These are phyloP conservation scores for Ichthyophthirius multifiliis DNA, from an alignment of 169 alveolate species.

Conservation along the genomic window DNA sequence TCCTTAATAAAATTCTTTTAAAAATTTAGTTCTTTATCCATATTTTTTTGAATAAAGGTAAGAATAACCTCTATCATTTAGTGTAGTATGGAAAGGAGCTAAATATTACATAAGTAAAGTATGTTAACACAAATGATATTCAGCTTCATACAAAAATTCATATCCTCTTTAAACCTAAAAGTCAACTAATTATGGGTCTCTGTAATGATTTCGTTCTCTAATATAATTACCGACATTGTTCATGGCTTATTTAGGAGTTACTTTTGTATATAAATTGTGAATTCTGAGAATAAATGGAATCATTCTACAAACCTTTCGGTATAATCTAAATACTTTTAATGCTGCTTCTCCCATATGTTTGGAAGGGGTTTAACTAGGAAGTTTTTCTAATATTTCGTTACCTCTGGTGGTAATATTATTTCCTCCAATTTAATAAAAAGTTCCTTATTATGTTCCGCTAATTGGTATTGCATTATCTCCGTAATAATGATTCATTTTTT, in stretches of 20 bases:
- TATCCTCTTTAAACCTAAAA: background rate
- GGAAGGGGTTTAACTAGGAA: constrained; percentile 23
- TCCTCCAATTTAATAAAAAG: constrained; percentile 11
- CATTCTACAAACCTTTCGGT: constrained; percentile 37
- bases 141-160: constrained; percentile 12
- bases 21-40: constrained; percentile 3
- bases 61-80: constrained; percentile 13
- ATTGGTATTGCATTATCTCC: background rate
- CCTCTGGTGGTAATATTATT: constrained; percentile 38
- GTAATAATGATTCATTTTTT: constrained; percentile 16
- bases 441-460: background rate
- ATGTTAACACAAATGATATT: constrained; percentile 1
- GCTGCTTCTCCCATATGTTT: constrained; percentile 20
- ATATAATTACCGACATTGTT: background rate
- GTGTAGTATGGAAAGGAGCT: background rate
- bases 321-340: constrained; percentile 24
- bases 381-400: constrained; percentile 16
- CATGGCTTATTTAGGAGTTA: constrained; percentile 7
- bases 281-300: constrained; percentile 39
- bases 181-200: constrained; percentile 11
- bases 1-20: constrained; percentile 1
- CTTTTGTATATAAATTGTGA: constrained; percentile 22
- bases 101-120: background rate
- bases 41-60: background rate
- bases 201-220: background rate